Evolutionary conservation across 2,329 filamentous ascomycete genomes (phyloP), one percentile per base, ranked within the genome.

Genomic region (Botrytis hyacinthi): DNA sequence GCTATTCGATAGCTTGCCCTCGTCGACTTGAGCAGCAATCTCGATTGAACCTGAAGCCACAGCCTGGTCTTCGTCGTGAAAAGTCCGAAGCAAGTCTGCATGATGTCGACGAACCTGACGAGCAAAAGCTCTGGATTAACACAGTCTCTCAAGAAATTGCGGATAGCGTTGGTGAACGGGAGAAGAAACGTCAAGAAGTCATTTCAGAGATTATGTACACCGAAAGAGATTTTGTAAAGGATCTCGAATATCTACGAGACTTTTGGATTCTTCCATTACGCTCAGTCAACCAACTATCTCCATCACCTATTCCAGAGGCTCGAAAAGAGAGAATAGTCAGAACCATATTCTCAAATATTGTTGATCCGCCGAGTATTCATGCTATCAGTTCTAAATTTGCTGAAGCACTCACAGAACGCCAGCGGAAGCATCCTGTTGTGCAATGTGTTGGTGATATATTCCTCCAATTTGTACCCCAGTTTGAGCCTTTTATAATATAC

Each of bases 41-140:
- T 65, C 88, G 96, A 77, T 84, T 98, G 77, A 98, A 99, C 81
- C 86, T 98, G 82, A 97, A 97, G 84, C 93, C 95, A 75, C 93
- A 95, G 78, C 94, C 94, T 44, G 95, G 95, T 74, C 85, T 99
- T 78, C 76, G 80, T 44, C 85, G 90, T 48, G 89, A 91, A 77
- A 88, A 91, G 72, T 92, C 90, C 9, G 87, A 89, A 77, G 86
- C 86, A 81, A 96, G 90, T 84, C 83, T 93, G 80, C 95, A 97
- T 80, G 94, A 97, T 78, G 93, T 96, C 76, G 92, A 95, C 74
- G 92, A 96, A 79, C 93, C 92, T 46, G 94, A 98, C 80, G 95
- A 98, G 82, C 96, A 98, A 84, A 98, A 98, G 83, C 88, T 99
- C 54, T 99, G 96, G 96, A 99, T 99, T 83, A 98, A 98, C 82